Conservation (phyloP, 345 rosid genomes). For the Hirschfeldia incana region DNA sequence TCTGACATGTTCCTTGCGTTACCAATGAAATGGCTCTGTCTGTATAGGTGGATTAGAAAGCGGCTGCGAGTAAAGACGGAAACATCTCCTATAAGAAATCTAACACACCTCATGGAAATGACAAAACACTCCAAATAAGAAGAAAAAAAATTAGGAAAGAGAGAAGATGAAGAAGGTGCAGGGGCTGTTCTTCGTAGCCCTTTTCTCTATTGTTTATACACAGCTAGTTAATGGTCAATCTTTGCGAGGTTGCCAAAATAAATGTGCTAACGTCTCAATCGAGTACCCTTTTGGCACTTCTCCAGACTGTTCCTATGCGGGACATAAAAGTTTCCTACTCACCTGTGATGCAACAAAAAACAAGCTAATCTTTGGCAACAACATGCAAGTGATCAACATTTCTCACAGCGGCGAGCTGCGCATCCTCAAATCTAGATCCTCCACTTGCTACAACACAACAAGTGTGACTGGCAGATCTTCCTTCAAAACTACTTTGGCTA, state of each 20-base stretch:
- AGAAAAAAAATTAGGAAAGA: not conserved
- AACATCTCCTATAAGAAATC: not conserved
- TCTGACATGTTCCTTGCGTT: not conserved
- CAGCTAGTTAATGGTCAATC: not conserved
- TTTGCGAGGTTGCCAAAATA: not conserved
- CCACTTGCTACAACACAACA: not conserved
- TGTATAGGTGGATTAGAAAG: not conserved
- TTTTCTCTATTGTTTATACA: not conserved
- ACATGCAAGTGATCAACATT: not conserved
- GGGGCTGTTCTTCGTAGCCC: not conserved
- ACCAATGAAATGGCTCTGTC: not conserved
- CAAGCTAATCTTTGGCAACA: not conserved
- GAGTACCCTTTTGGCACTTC: conserved; percentile 47
- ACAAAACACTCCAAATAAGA: not conserved
- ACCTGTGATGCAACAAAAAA: conserved; percentile 8
- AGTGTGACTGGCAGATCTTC: not conserved
- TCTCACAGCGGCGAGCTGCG: conserved; percentile 22
- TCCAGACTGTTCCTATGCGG: conserved; percentile 29
- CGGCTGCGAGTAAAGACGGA: not conserved
- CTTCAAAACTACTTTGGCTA: not conserved
- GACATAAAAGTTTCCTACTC: conserved; percentile 17
- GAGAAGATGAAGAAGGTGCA: not conserved
- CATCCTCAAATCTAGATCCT: not conserved
- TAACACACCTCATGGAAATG: not conserved
- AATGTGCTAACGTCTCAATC: conserved; percentile 38